These are phyloP conservation scores for Sporormia fimetaria DNA, from an alignment of 495 filamentous ascomycete genomes.

Conservation along the genomic window DNA sequence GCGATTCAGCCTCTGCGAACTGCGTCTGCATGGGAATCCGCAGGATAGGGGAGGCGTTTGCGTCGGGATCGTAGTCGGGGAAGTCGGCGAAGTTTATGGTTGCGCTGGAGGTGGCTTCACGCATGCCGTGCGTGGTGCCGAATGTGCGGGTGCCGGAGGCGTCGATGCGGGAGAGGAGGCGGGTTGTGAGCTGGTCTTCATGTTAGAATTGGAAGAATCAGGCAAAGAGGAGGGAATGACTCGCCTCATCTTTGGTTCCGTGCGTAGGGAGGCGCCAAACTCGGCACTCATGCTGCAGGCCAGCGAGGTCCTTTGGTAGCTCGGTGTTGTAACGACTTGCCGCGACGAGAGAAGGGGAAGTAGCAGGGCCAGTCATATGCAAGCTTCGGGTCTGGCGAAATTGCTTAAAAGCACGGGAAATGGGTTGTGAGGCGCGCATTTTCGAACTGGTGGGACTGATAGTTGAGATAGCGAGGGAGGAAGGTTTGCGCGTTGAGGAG, in stretches of 20 bases:
- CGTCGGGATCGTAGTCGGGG: conserved; percentile 41
- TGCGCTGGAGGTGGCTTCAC: conserved; percentile 45
- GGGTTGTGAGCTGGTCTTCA: conserved; percentile 39
- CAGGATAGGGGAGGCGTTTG: conserved; percentile 23
- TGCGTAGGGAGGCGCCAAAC: conserved; percentile 42
- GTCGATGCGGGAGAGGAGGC: conserved; percentile 42
- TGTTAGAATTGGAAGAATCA: conserved; percentile 1
- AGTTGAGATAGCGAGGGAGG: neutral
- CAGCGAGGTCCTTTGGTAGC: conserved; percentile 28
- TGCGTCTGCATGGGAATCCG: conserved; percentile 47
- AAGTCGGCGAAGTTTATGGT: conserved; percentile 56
- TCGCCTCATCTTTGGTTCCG: conserved; percentile 40
- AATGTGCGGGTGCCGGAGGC: conserved; percentile 43
- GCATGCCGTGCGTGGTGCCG: conserved; percentile 44
- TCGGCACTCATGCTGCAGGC: conserved; percentile 30
- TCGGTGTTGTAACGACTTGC: conserved; percentile 29
- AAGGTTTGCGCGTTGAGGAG: neutral
- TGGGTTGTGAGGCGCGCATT: conserved; percentile 44
- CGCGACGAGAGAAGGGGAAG: conserved; percentile 32
- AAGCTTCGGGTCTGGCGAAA: conserved; percentile 38
- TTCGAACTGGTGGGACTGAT: neutral
- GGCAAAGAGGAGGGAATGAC: conserved; percentile 32
- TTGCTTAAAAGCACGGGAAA: conserved; percentile 40
- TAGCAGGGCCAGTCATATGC: conserved; percentile 40
- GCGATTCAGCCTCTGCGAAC: conserved; percentile 14